Evolutionary conservation across 768 basidiomycete species (phyloP).

Genomic region (Kwoniella shandongensis): DNA sequence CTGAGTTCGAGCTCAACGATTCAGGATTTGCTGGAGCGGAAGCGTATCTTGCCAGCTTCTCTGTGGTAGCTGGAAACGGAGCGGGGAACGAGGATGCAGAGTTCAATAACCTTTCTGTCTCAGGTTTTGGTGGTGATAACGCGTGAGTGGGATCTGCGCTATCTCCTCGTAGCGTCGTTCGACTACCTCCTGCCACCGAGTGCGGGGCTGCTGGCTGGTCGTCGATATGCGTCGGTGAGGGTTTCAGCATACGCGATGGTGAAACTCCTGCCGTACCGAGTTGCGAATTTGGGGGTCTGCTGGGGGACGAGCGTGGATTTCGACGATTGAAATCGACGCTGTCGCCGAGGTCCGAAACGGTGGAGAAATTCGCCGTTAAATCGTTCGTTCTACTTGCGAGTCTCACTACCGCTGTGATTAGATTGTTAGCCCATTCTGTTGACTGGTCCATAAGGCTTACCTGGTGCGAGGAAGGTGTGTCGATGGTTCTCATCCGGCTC

Average conservation of each 20-base stretch:
- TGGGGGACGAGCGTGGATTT: slow-evolving; percentile 1
- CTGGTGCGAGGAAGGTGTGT: not conserved
- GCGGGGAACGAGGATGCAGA: slow-evolving; percentile 12
- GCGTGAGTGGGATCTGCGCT: slow-evolving; percentile 3
- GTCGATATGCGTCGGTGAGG: slow-evolving; percentile 42
- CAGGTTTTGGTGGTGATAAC: slow-evolving; percentile 34
- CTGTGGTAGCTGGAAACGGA: not conserved
- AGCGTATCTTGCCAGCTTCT: slow-evolving; percentile 14
- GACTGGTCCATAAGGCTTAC: not conserved
- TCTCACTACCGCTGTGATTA: not conserved
- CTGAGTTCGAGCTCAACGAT: no score
- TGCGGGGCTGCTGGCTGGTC: slow-evolving; percentile 3
- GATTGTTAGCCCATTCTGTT: not conserved
- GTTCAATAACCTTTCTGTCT: slow-evolving; percentile 34
- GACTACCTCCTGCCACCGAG: slow-evolving; percentile 1
- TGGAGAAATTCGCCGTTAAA: slow-evolving; percentile 24
- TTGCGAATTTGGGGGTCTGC: slow-evolving; percentile 4
- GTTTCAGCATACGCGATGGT: slow-evolving; percentile 30
- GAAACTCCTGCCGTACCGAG: not conserved
- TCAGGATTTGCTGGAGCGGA: slow-evolving; percentile 11
- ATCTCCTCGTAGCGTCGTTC: not conserved
- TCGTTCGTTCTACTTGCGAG: slow-evolving; percentile 2
- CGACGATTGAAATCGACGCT: slow-evolving; percentile 12
- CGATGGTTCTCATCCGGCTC: slow-evolving; percentile 26
- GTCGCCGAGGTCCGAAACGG: slow-evolving; percentile 22